Percentiles rank a stretch among this genome's conserved stretches.
Evolutionary conservation across 208 protist genomes (phyloP).

Genomic region (Crithidia bombi): DNA sequence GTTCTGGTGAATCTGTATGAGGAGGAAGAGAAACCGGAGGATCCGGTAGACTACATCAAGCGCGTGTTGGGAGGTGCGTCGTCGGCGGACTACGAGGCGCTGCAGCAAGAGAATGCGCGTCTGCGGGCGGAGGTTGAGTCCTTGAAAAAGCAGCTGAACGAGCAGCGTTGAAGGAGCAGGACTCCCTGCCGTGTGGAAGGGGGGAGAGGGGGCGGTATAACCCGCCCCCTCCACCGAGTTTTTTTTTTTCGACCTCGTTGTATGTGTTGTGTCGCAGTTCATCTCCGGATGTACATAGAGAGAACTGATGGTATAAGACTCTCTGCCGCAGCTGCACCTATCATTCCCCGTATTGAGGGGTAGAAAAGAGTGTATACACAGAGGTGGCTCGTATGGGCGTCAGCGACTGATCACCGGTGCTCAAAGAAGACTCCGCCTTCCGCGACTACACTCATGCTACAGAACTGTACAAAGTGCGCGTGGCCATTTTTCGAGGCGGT

Average conservation of each 20-base stretch:
- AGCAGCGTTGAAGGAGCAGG: constrained; percentile 20
- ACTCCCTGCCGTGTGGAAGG: no score
- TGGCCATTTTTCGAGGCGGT: no score
- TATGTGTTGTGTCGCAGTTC: not conserved
- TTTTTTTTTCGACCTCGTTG: not conserved
- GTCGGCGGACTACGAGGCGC: constrained; percentile 82
- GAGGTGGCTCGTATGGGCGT: no score
- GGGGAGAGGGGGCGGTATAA: no score
- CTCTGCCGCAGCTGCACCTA: no score
- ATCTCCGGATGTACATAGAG: constrained; percentile 1
- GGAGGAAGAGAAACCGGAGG: constrained; percentile 91
- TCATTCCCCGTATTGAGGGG: no score
- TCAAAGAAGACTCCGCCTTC: no score
- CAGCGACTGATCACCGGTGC: no score
- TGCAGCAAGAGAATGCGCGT: constrained; percentile 84
- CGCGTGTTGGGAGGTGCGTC: constrained; percentile 91
- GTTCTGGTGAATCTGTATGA: constrained; percentile 94
- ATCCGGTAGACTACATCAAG: constrained; percentile 94
- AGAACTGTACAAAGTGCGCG: no score
- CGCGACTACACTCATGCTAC: no score
- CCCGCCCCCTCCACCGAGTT: no score
- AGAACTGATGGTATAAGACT: not conserved
- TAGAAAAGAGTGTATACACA: no score
- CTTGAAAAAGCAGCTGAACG: constrained; percentile 77
- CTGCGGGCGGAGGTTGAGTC: constrained; percentile 85